Percentiles rank a stretch among this genome's conserved stretches.
These are phyloP conservation scores for Noccaea bulbosa DNA, from an alignment of 345 rosid species.

Conservation along the genomic window DNA sequence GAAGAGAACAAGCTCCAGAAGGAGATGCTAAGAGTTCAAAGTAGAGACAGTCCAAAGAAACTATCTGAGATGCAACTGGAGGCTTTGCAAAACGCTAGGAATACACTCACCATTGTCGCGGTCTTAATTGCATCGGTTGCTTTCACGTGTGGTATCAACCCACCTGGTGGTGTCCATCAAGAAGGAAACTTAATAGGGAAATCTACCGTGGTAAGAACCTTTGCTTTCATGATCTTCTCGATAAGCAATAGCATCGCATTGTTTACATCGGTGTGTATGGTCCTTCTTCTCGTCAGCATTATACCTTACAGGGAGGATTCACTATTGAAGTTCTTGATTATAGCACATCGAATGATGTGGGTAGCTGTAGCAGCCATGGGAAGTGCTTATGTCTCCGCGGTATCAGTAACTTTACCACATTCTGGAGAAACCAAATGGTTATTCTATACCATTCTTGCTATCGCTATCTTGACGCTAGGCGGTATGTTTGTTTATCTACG, in stretches of 20 bases:
- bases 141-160: slow-evolving; percentile 26
- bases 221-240: slow-evolving; percentile 44
- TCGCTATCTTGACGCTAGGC: slow-evolving; percentile 13
- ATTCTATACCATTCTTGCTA: slow-evolving; percentile 15
- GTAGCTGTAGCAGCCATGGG: slow-evolving; percentile 49
- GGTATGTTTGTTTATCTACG: slow-evolving; percentile 22
- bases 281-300: slow-evolving; percentile 41
- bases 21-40: not conserved
- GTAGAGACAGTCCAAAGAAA: not conserved
- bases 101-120: not conserved
- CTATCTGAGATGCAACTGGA: not conserved
- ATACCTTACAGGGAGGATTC: slow-evolving; percentile 38
- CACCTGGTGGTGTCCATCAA: slow-evolving; percentile 28
- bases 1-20: not conserved
- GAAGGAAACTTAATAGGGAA: not conserved
- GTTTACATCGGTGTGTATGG: slow-evolving; percentile 47
- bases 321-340: slow-evolving; percentile 28
- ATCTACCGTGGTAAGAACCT: slow-evolving; percentile 16
- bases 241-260: slow-evolving; percentile 49
- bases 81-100: slow-evolving; percentile 29
- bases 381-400: slow-evolving; percentile 43
- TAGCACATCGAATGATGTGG: slow-evolving; percentile 46
- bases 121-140: slow-evolving; percentile 23
- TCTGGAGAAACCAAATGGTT: slow-evolving; percentile 29
- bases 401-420: slow-evolving; percentile 34